Evolutionary conservation across 495 filamentous ascomycete genomes (phyloP).

Genomic region (Chaetomium fimeti): DNA sequence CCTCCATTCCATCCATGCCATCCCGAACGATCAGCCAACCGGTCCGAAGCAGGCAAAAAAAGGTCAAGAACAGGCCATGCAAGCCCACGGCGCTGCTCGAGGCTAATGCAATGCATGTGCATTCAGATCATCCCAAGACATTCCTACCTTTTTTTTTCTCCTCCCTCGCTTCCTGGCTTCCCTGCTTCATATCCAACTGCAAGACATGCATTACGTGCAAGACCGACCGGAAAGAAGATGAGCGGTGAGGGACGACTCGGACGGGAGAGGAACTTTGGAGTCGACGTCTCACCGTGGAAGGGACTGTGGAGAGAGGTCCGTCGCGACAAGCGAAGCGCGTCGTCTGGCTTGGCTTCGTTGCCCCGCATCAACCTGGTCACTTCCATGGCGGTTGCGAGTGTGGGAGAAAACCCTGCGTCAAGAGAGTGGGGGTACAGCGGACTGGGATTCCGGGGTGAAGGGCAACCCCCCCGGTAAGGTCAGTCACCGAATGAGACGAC

Average conservation of each 20-base stretch:
- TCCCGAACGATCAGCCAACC: neutral
- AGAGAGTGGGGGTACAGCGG: slow-evolving; percentile 15
- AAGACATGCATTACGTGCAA: slow-evolving; percentile 13
- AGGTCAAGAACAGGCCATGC: neutral
- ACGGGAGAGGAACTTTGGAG: neutral
- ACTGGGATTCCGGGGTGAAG: slow-evolving; percentile 7
- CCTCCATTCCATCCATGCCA: neutral
- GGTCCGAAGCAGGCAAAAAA: neutral
- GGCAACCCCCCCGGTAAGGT: slow-evolving; percentile 8
- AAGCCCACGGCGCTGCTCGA: slow-evolving; percentile 8
- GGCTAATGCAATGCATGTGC: slow-evolving; percentile 21
- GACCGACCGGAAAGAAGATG: neutral
- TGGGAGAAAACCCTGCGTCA: slow-evolving; percentile 7
- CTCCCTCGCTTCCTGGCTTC: slow-evolving; percentile 3
- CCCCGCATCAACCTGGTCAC: slow-evolving; percentile 4
- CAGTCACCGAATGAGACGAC: slow-evolving; percentile 18
- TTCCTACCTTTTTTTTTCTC: neutral
- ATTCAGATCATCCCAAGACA: slow-evolving; percentile 7
- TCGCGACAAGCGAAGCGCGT: neutral
- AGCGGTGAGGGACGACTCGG: slow-evolving; percentile 11
- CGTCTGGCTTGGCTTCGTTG: neutral
- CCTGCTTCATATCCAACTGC: neutral
- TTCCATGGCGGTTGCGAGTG: neutral
- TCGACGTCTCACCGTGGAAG: neutral
- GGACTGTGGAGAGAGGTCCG: neutral